Evolutionary conservation across 305 asterid genomes (phyloP).

Genomic region (Fraxinus velutina): DNA sequence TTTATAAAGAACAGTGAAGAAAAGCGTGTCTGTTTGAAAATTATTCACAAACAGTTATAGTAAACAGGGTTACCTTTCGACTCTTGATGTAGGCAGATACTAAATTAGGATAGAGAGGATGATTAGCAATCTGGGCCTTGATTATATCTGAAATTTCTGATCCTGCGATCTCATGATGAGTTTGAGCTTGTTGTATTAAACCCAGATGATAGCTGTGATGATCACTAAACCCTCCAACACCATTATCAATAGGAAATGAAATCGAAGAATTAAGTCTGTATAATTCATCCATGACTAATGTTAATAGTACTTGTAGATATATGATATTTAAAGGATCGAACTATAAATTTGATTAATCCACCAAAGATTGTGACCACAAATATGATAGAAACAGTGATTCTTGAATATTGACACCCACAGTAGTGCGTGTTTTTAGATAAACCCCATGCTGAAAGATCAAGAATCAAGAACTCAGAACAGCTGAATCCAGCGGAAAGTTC

Average conservation of each 20-base stretch:
- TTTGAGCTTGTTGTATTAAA: slow-evolving; percentile 1
- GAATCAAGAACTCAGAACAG: background rate
- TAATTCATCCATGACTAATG: slow-evolving; percentile 47
- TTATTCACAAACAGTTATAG: background rate
- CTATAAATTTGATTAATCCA: background rate
- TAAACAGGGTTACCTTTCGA: slow-evolving; percentile 47
- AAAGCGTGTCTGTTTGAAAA: background rate
- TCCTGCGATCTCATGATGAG: slow-evolving; percentile 13
- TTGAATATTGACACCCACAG: background rate
- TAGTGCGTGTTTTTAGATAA: slow-evolving; percentile 1
- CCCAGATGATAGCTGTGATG: slow-evolving; percentile 6
- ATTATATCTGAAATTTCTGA: slow-evolving; percentile 46
- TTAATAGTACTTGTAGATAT: slow-evolving; percentile 19
- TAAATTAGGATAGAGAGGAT: slow-evolving; percentile 70
- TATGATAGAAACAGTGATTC: background rate
- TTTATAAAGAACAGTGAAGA: background rate
- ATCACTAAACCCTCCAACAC: slow-evolving; percentile 7
- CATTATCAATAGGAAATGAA: slow-evolving; percentile 24
- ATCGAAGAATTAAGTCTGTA: slow-evolving; percentile 45
- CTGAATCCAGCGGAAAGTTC: slow-evolving; percentile 8
- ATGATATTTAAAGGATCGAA: slow-evolving; percentile 14
- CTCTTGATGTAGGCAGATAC: slow-evolving; percentile 67
- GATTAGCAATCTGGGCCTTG: slow-evolving; percentile 74
- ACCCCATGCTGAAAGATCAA: background rate
- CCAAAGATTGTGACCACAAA: background rate